Base-by-base conservation (phyloP, 176 grass and related monocot species). In the Zoysia pacifica region DNA sequence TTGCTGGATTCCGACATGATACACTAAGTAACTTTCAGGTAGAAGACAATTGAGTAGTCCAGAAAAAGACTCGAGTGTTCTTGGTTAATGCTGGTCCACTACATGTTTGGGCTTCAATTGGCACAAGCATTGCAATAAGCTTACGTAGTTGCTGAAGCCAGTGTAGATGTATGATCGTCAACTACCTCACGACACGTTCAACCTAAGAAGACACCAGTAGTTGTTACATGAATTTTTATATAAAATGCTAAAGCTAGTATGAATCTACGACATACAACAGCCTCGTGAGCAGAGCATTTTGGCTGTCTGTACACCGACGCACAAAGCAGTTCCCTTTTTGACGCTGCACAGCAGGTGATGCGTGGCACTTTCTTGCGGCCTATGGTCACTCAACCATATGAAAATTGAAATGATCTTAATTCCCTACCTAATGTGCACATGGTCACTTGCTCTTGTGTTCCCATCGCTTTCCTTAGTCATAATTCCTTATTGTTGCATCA, bases 341-440 rank as follows among this genome's bases (percentile, higher is more conserved):
- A n/a, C 18, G 37, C 48, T 67, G 15, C 69, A 69, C 64, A 41
- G 53, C 62, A 72, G 59, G 59, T 65, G 66, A 59, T 72, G 44
- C 55, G 5, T 35, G 20, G 35, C 60, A 50, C 49, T 80, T 74
- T 70, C 70, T 70, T 64, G 54, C 46, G 42, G 48, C 40, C 52
- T 68, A 79, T 69, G 54, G 69, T 41, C 40, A 13, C 65, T 28
- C 47, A 76, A 41, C 65, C 76, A 49, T 70, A 89, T 39, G 72
- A 28, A 28, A 28, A 28, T 28, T 28, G 28, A 73, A 77, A 66
- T 41, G 63, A 46, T 88, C 28, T 80, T 80, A 48, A 79, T 81
- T 85, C 77, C 59, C 67, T 62, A 85, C 87, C 87, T 67, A 85
- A 89, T 77, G 46, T 10, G 66, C 82, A 81, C 82, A 89, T 82